Evolutionary conservation across 2,329 filamentous ascomycete species (phyloP), one percentile per base, ranked within the genome.

Genomic region (Aspergillus sp.): DNA sequence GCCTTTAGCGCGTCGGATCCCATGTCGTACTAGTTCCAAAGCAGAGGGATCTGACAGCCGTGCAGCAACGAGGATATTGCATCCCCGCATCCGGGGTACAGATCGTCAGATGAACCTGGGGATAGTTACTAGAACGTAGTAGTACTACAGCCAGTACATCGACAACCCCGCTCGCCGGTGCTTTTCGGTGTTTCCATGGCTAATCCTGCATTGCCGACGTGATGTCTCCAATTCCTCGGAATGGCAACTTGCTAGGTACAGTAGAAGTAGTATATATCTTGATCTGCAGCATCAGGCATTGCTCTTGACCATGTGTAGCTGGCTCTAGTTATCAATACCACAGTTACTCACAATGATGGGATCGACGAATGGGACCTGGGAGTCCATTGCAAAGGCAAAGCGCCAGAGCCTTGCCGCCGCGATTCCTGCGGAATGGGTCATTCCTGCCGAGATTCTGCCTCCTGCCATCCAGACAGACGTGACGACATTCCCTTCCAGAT

Each of bases 361-460:
- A 15, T 22, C 19, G 6, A 22, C 10, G 19, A 22, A 22, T 22
- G 19, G 10, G 19, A 22, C 5, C 8, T 71, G 68, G 67, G 57
- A 69, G 44, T 43, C 54, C 4, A 51, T 65, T 15, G 60, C 55
- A 3, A 58, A 58, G n/a, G 52, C 54, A 33, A 71, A 71, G 46
- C 60, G 66, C 15, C 53, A 58, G 26, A 52, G 58, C 4, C 57
- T 71, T 4, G 43, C 41, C 4, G 51, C 57, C 26, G 69, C 70
- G 1, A 75, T 81, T 33, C 75, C 77, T 1, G 34, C 59, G 1
- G 68, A 78, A 47, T 80, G 74, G 69, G 61, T 64, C 32, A 66
- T 80, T 4, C 72, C 75, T 0, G 50, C 53, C 4, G 48, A 67
- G 29, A 53, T 76, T 26, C 47, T 78, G 1, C 76, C 77, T 2